These are phyloP conservation scores for Marasmius fiardii DNA, from an alignment of 1,284 basidiomycete genomes.

Conservation along the genomic window DNA sequence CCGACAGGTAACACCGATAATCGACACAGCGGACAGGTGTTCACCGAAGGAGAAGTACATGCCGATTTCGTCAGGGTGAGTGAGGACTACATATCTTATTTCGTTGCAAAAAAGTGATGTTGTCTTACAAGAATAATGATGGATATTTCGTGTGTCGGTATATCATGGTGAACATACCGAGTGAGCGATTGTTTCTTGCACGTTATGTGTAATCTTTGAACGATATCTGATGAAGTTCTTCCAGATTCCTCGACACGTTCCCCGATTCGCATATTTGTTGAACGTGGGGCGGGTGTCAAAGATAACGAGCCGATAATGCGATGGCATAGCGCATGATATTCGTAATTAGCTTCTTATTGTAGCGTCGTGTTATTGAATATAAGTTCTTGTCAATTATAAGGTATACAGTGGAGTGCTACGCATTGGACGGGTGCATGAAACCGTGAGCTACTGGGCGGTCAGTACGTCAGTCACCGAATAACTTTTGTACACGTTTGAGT, in stretches of 20 bases:
- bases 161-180: conserved; percentile 74
- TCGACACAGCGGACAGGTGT: conserved; percentile 39
- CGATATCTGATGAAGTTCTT: conserved; percentile 5
- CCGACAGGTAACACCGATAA: conserved; percentile 29
- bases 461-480: conserved; percentile 78
- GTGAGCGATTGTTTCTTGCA: conserved; percentile 39
- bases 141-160: conserved; percentile 79
- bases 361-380: conserved; percentile 2
- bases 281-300: conserved; percentile 58
- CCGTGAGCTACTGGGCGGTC: neutral
- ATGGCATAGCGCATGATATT: conserved; percentile 44
- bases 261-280: conserved; percentile 68
- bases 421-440: conserved; percentile 2
- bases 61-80: conserved; percentile 71
- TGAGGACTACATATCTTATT: conserved; percentile 14
- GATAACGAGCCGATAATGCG: conserved; percentile 72
- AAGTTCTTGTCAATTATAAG: neutral
- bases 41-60: conserved; percentile 75
- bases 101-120: conserved; percentile 13
- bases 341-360: conserved; percentile 8
- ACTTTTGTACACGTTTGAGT: conserved; percentile 95
- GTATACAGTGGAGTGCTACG: neutral
- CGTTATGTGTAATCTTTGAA: conserved; percentile 1
- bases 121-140: conserved; percentile 55
- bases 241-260: conserved; percentile 61